Conservation (phyloP, 495 filamentous ascomycete species). For the Daldinia caldariorum region DNA sequence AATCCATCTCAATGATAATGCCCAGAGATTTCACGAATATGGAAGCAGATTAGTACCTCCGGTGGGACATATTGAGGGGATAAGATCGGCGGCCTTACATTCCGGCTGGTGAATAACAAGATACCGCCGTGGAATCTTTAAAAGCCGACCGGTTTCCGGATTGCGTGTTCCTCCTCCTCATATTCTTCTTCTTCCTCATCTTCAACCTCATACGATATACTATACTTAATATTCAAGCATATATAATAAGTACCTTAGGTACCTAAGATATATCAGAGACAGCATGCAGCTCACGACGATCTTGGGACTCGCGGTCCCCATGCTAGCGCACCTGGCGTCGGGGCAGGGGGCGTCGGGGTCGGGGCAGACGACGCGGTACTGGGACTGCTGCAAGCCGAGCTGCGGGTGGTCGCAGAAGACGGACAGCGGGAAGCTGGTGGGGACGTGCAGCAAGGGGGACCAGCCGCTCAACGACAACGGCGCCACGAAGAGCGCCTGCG, state of each 20-base stretch:
- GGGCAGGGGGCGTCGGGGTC: slow-evolving; percentile 48
- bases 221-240: neutral
- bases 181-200: neutral
- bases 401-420: slow-evolving; percentile 71
- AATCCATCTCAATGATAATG: slow-evolving; percentile 2
- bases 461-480: slow-evolving; percentile 61
- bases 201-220: no score
- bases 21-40: slow-evolving; percentile 32
- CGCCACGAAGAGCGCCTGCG: slow-evolving; percentile 58
- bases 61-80: slow-evolving; percentile 36
- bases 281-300: slow-evolving; percentile 36
- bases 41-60: slow-evolving; percentile 29
- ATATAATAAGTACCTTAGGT: no score
- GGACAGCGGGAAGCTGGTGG: slow-evolving; percentile 51
- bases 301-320: slow-evolving; percentile 25
- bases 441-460: slow-evolving; percentile 67
- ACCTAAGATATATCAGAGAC: neutral
- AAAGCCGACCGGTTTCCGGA: slow-evolving; percentile 21
- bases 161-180: slow-evolving; percentile 28
- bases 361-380: slow-evolving; percentile 71
- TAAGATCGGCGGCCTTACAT: slow-evolving; percentile 20
- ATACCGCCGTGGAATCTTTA: slow-evolving; percentile 17
- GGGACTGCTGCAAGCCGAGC: slow-evolving; percentile 76
- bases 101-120: slow-evolving; percentile 10
- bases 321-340: slow-evolving; percentile 24